A percentile compares a stretch with the other conserved stretches of the same genome.
Evolutionary conservation across 2,329 filamentous ascomycete species (phyloP).

Genomic region (Hymenoscyphus repandus): DNA sequence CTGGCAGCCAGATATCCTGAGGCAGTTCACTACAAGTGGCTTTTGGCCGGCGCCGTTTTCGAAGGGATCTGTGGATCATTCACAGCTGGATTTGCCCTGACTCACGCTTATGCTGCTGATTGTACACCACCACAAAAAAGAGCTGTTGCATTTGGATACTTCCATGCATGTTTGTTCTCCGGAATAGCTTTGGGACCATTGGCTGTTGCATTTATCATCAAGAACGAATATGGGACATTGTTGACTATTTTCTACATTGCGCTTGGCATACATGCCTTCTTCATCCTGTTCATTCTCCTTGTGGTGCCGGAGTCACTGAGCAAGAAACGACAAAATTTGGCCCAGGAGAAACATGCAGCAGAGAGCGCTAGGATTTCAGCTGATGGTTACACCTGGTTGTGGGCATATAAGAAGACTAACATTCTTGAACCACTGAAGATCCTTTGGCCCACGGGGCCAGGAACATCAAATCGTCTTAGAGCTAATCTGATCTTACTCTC

Average conservation of each 20-base stretch:
- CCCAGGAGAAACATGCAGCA: conserved; percentile 60
- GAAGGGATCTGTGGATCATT: conserved; percentile 89
- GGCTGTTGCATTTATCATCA: conserved; percentile 71
- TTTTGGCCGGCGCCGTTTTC: conserved; percentile 69
- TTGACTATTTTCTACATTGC: conserved; percentile 82
- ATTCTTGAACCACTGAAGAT: conserved; percentile 73
- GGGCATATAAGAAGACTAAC: conserved; percentile 48
- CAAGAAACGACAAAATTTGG: conserved; percentile 61
- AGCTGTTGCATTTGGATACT: conserved; percentile 79
- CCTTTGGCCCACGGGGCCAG: conserved; percentile 66
- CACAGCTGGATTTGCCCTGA: conserved; percentile 70
- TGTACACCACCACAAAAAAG: conserved; percentile 76
- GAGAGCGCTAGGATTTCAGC: conserved; percentile 34
- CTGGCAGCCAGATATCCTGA: conserved; percentile 72
- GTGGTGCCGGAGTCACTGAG: conserved; percentile 82
- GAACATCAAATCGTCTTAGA: conserved; percentile 56
- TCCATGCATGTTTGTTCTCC: conserved; percentile 82
- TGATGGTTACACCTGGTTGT: conserved; percentile 23
- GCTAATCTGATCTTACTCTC: conserved; percentile 80
- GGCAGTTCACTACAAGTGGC: conserved; percentile 66
- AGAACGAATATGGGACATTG: conserved; percentile 64
- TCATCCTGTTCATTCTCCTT: conserved; percentile 66
- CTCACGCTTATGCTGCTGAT: conserved; percentile 84
- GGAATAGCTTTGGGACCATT: conserved; percentile 87
- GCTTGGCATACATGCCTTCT: conserved; percentile 65